phyloP scores from a whole-genome alignment of 2,329 filamentous ascomycete genomes.

The Zasmidium citrigriseum region DNA sequence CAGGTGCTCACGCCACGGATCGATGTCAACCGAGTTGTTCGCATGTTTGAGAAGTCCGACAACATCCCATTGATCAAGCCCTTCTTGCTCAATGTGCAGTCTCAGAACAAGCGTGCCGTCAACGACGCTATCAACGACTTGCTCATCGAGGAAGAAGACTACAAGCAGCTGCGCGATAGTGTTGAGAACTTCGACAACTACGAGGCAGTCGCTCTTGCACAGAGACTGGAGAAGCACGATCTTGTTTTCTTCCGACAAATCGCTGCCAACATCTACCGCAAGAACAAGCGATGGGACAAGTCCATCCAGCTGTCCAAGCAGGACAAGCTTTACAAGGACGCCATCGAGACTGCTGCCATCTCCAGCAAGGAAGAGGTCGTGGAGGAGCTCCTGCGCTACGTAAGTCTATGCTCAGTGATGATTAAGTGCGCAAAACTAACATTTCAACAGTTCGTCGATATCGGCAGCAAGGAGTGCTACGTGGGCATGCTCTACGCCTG shows the following conservation, averaged over 20 bases:
- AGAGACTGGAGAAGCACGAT: slow-evolving; percentile 94
- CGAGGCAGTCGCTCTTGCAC: slow-evolving; percentile 87
- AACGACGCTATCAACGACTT: slow-evolving; percentile 98
- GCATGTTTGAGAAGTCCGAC: slow-evolving; percentile 98
- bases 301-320: slow-evolving; percentile 97
- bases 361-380: slow-evolving; percentile 89
- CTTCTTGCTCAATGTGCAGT: slow-evolving; percentile 93
- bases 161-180: slow-evolving; percentile 97
- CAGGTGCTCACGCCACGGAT: slow-evolving; percentile 90
- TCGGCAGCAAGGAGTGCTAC: slow-evolving; percentile 98
- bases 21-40: slow-evolving; percentile 98
- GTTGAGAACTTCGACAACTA: slow-evolving; percentile 99
- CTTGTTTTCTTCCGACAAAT: slow-evolving; percentile 99
- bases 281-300: slow-evolving; percentile 99
- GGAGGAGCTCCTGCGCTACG: slow-evolving; percentile 92
- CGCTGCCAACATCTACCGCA: slow-evolving; percentile 96
- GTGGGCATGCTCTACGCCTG: slow-evolving; percentile 99
- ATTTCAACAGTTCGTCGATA: slow-evolving; percentile 73
- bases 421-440: background rate
- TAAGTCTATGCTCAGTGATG: slow-evolving; percentile 63
- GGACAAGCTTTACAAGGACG: slow-evolving; percentile 99
- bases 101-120: slow-evolving; percentile 96
- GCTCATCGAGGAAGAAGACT: slow-evolving; percentile 97
- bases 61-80: slow-evolving; percentile 98
- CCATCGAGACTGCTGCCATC: slow-evolving; percentile 94